Base-by-base conservation (phyloP, 192 early-diverging fungal species). In the Linnemannia zychae region DNA sequence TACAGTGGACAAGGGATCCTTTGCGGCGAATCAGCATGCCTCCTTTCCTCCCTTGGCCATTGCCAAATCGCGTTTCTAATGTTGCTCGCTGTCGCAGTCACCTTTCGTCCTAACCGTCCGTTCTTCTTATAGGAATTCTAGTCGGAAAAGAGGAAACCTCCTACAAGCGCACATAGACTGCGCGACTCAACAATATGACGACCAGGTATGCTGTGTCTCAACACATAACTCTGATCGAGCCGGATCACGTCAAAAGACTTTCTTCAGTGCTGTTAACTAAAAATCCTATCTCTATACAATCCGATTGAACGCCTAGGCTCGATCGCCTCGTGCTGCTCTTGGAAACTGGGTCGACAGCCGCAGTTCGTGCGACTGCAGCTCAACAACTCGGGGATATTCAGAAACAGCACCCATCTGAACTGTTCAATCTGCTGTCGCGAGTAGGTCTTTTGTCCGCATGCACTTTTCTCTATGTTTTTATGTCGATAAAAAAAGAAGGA, bases 301-400 rank as follows among this genome's bases (percentile, higher is more conserved):
- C 34, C n/a, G 13, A 9, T 37, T 73, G 24, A 28, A 31, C 6
- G 3, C 28, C 13, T 82, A 96, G 99, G 82, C 92, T 99, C 70
- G 98, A 99, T 83, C 93, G 98, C 44, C 93, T 99, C 31, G 93
- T 99, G 60, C 91, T 95, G 37, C 92, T 99, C 31, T 89, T 99
- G 47, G 98, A 99, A 77, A 99, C 95, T 11, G 99, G 99, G 33
- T 96, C 97, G 2, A 99, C 97, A 7, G 87, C 94, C 0, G 88
- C 95, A 50, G 96, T 99, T 60, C 84, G 99, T 20, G 87, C 89
- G 44, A 97, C 97, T 18, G 99, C 99, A 17, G 99, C 99, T 7
- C 93, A 96, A 70, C 99, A 99, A 84, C 89, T 99, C 60, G 99
- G 97, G 24, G 96, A 97, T 53, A 95, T 99, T 71, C 97, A 99